These are phyloP conservation scores for Plenodomus biglobosus DNA, from an alignment of 2,329 filamentous ascomycete genomes.

Conservation along the genomic window DNA sequence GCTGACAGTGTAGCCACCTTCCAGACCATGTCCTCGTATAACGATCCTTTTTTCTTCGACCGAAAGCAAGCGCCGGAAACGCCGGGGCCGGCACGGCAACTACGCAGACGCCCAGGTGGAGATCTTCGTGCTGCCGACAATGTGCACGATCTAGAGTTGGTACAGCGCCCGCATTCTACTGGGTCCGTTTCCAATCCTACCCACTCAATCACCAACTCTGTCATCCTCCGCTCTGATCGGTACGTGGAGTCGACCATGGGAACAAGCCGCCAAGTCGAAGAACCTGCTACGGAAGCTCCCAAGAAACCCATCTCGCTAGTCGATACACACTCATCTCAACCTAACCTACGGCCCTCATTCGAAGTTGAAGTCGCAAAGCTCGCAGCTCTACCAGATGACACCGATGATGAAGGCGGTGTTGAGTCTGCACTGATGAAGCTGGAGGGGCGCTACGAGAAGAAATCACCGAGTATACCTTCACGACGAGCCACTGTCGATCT, in stretches of 20 bases:
- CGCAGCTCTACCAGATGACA: conserved; percentile 84
- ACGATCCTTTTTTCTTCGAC: conserved; percentile 46
- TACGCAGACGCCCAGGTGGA: conserved; percentile 53
- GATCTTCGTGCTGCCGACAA: conserved; percentile 52
- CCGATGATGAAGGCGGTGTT: conserved; percentile 74
- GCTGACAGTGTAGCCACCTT: conserved; percentile 63
- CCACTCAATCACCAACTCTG: conserved; percentile 44
- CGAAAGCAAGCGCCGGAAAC: conserved; percentile 26
- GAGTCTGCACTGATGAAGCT: conserved; percentile 91
- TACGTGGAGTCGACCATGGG: conserved; percentile 24
- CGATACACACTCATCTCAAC: conserved; percentile 58
- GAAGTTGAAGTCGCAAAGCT: conserved; percentile 86
- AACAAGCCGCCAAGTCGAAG: conserved; percentile 7
- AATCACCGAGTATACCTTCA: conserved; percentile 30
- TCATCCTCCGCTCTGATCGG: conserved; percentile 38
- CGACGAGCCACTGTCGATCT: conserved; percentile 20
- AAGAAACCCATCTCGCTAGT: conserved; percentile 47
- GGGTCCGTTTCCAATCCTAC: conserved; percentile 50
- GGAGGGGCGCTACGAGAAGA: conserved; percentile 77
- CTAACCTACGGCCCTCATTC: conserved; percentile 68
- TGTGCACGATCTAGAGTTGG: conserved; percentile 49
- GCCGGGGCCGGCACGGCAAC: conserved; percentile 37
- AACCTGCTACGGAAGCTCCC: conserved; percentile 7
- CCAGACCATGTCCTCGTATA: conserved; percentile 46
- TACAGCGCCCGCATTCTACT: conserved; percentile 51